These are phyloP conservation scores for Volvox reticuliferus DNA, from an alignment of 139 green algal genomes.

Conservation along the genomic window DNA sequence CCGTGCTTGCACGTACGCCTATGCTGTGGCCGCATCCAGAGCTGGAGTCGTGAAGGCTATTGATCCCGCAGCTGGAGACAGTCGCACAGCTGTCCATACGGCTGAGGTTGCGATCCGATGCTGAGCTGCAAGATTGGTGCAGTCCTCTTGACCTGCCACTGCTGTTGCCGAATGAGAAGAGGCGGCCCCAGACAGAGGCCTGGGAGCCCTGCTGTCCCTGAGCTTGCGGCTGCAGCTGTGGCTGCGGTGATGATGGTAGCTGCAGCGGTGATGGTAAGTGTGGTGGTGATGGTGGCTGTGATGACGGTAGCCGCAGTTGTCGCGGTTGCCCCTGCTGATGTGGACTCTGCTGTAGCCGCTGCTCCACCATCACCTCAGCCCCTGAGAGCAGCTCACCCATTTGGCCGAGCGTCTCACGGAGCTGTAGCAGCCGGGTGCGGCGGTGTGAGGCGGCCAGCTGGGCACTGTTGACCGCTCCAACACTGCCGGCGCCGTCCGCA, in stretches of 20 bases:
- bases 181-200: too few species aligned
- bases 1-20: too few species aligned
- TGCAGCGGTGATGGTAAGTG: not conserved
- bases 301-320: too few species aligned
- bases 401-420: conserved; percentile 1
- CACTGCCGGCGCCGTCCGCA: conserved; percentile 9
- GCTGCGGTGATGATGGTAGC: not conserved
- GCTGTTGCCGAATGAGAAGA: too few species aligned
- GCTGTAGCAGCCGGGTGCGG: not conserved
- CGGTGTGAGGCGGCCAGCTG: not conserved
- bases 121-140: not conserved
- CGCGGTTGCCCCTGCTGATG: too few species aligned
- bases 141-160: too few species aligned
- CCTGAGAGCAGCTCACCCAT: conserved; percentile 34
- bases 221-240: not conserved
- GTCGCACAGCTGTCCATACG: not conserved
- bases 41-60: not conserved
- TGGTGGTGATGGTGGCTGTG: not conserved
- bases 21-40: too few species aligned
- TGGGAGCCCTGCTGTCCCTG: too few species aligned
- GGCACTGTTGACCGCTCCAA: not conserved
- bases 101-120: not conserved
- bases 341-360: too few species aligned
- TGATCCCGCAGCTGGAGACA: not conserved
- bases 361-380: not conserved